phyloP scores from a whole-genome alignment of 2,329 filamentous ascomycete genomes.

The Arthrinium phaeospermum region DNA sequence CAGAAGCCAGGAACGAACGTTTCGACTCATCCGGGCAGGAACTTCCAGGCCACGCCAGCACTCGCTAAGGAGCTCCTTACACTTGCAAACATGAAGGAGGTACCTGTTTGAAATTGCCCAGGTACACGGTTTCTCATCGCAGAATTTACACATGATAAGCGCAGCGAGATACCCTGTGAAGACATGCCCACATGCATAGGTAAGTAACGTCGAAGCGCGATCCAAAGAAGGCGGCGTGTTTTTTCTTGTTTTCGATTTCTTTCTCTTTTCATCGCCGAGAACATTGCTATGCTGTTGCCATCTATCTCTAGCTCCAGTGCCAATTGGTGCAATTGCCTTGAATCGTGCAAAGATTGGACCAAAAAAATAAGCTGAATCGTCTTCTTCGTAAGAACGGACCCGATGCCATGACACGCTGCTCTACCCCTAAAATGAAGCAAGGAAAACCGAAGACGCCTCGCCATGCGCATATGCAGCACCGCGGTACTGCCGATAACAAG shows the following conservation, averaged over 20 bases:
- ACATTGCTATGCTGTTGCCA: neutral
- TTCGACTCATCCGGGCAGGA: no score
- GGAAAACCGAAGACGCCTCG: constrained; percentile 13
- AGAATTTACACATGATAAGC: neutral
- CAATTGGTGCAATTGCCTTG: neutral
- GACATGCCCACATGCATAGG: neutral
- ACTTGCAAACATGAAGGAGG: no score
- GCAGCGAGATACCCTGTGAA: neutral
- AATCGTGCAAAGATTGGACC: neutral
- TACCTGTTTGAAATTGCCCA: no score
- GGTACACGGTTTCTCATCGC: no score
- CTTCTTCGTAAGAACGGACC: neutral
- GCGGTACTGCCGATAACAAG: neutral
- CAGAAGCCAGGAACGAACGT: no score
- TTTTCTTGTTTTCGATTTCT: neutral
- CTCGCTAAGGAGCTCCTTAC: no score
- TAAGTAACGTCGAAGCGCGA: neutral
- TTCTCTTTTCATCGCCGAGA: neutral
- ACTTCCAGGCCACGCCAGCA: no score
- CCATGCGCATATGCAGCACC: constrained; percentile 17
- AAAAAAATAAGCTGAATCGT: neutral
- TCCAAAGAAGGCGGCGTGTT: neutral
- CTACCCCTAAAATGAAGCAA: neutral
- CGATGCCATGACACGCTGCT: neutral
- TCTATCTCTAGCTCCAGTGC: constrained; percentile 2